Evolutionary conservation across 441 rosid genomes (phyloP).

Genomic region (Pelargonium australe): DNA sequence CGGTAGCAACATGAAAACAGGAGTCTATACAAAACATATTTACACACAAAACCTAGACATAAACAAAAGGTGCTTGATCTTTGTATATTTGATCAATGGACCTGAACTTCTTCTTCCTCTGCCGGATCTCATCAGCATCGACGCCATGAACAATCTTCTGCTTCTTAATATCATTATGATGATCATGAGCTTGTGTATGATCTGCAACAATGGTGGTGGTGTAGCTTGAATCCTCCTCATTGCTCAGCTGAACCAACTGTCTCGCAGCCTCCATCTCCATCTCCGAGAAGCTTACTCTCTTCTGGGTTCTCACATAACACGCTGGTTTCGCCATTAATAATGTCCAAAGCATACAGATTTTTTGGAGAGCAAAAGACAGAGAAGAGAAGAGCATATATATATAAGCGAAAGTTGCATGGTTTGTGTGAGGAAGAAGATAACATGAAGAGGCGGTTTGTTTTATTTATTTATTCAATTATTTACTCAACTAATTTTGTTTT

Average conservation of each 20-base stretch:
- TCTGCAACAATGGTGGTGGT: background rate
- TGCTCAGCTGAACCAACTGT: background rate
- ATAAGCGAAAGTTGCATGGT: no score
- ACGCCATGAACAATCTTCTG: background rate
- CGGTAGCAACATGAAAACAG: background rate
- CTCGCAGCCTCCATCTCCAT: constrained; percentile 4
- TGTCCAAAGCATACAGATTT: no score
- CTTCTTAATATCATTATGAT: no score
- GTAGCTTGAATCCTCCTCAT: background rate
- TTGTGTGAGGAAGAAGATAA: no score
- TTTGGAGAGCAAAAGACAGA: no score
- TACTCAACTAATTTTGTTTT: no score
- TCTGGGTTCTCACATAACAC: background rate
- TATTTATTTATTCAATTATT: no score
- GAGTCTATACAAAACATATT: background rate
- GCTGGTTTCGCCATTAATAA: background rate
- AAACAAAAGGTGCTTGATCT: background rate
- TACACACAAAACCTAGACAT: background rate
- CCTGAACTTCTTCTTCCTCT: background rate
- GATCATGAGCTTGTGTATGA: no score
- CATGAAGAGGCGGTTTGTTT: no score
- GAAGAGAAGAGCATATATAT: no score
- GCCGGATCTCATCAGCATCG: background rate
- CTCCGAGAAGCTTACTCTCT: background rate
- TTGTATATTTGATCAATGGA: background rate